A percentile compares a stretch with the other conserved stretches of the same genome.
Conservation (phyloP, 352 stramenopile genomes). For the Pythium vanterpoolii region DNA sequence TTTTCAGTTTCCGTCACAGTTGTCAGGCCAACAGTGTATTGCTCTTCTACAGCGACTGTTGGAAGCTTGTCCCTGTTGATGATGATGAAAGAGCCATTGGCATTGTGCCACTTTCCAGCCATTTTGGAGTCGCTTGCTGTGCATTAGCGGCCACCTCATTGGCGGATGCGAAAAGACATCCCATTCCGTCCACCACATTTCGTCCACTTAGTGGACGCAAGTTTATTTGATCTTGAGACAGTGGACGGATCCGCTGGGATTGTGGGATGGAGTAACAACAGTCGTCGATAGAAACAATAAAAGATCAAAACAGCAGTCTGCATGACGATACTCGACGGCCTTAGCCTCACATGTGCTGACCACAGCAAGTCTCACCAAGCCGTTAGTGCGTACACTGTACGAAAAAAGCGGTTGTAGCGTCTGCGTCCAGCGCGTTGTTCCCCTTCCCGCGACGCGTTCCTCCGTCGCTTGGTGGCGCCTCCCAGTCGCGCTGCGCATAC, state of each 20-base stretch:
- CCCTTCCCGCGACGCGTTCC: too few species aligned
- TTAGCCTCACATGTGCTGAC: too few species aligned
- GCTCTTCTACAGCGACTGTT: too few species aligned
- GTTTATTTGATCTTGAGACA: not conserved
- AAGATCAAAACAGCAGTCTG: not conserved
- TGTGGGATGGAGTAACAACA: too few species aligned
- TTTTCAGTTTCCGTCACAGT: too few species aligned
- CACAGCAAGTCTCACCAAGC: not conserved
- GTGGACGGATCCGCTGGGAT: not conserved
- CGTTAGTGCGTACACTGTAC: too few species aligned
- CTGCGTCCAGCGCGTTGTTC: conserved; percentile 3
- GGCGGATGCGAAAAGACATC: not conserved
- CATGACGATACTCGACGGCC: not conserved
- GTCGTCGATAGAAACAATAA: not conserved
- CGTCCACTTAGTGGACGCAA: conserved; percentile 10
- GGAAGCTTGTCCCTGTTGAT: not conserved
- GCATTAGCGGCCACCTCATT: not conserved
- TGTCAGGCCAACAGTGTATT: not conserved
- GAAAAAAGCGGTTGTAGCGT: not conserved
- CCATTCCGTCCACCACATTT: not conserved
- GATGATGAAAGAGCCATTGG: not conserved
- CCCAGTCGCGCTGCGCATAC: not conserved
- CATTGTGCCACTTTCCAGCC: not conserved
- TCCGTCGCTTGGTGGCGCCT: not conserved
- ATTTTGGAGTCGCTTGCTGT: too few species aligned